Evolutionary conservation across 1,284 basidiomycete genomes (phyloP), one percentile per base, ranked within the genome.

Genomic region (Cryptococcus jaspeensis): DNA sequence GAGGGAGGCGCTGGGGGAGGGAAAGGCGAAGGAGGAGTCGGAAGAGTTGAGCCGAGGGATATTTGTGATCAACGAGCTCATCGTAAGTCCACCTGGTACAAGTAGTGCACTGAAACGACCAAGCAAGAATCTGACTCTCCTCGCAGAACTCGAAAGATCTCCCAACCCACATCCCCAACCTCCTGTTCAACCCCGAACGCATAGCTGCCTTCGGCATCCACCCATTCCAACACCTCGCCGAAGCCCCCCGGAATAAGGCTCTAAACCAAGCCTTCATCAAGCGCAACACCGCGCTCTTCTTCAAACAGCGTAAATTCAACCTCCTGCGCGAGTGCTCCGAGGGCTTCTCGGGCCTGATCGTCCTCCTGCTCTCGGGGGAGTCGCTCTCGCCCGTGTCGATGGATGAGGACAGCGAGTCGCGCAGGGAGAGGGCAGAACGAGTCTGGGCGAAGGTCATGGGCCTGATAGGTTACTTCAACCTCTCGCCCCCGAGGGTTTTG

Each of bases 271-370:
- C 59, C 9, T 50, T 59, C 9, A 60, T 67, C 38, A 71, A 71
- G 51, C 60, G 66, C n/a, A 69, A 61, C 66, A 78, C 72, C 3
- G 52, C 67, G 12, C 56, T 69, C 23, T 79, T 77, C 78, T 99
- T 95, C 83, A 97, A 95, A 76, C 96, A 99, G 76, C 93, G 93
- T 78, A 98, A 97, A 77, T 97, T 93, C 81, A 99, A 99, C 70
- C 84, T 99, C 36, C 83, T 98, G 11, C 88, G 96, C 41, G 96
- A 99, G 78, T 92, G 96, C 66, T 94, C 92, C 0, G 94, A 99
- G 80, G 96, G 96, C 5, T 99, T 93, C 79, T 90, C 91, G 68
- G 93, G 94, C 70, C 84, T 99, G 37, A 85, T 89, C 35, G 85
- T 88, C 9, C 80, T 98, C 41, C 86, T 91, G 11, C 86, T 86